A percentile compares a stretch with the other conserved stretches of the same genome.
phyloP scores from a whole-genome alignment of 495 filamentous ascomycete species.

The Hypoxylon perforatum region DNA sequence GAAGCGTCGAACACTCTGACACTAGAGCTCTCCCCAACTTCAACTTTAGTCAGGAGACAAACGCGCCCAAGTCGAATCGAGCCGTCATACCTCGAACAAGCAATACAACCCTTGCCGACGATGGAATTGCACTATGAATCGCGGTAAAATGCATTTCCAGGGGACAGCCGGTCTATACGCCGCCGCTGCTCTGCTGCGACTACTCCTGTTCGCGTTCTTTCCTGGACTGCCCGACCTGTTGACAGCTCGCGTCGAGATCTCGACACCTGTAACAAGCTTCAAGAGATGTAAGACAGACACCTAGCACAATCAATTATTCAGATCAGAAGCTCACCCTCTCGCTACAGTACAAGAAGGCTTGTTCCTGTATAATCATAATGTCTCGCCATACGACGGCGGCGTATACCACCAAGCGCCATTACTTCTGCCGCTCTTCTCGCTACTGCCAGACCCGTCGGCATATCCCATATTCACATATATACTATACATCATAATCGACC shows the following conservation, averaged over 20 bases:
- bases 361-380: conserved; percentile 94
- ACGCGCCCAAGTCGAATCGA: conserved; percentile 3
- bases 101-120: conserved; percentile 54
- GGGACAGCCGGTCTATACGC: conserved; percentile 80
- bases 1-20: neutral
- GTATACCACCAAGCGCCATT: conserved; percentile 98
- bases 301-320: neutral
- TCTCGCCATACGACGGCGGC: conserved; percentile 96
- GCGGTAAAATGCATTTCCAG: conserved; percentile 59
- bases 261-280: conserved; percentile 96
- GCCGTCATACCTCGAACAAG: neutral
- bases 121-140: conserved; percentile 69
- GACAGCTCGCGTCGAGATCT: conserved; percentile 93
- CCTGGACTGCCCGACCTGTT: conserved; percentile 87
- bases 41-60: neutral
- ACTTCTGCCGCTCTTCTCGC: conserved; percentile 87
- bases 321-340: neutral
- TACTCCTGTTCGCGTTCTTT: conserved; percentile 82
- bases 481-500: conserved; percentile 83
- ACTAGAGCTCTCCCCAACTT: neutral
- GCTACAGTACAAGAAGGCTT: conserved; percentile 89
- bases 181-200: conserved; percentile 79
- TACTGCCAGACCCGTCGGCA: conserved; percentile 74
- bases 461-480: conserved; percentile 79
- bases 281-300: conserved; percentile 79